A percentile compares a stretch with the other conserved stretches of the same genome.
Evolutionary conservation across 805 yeast species (phyloP).

Genomic region (Metschnikowia similis): DNA sequence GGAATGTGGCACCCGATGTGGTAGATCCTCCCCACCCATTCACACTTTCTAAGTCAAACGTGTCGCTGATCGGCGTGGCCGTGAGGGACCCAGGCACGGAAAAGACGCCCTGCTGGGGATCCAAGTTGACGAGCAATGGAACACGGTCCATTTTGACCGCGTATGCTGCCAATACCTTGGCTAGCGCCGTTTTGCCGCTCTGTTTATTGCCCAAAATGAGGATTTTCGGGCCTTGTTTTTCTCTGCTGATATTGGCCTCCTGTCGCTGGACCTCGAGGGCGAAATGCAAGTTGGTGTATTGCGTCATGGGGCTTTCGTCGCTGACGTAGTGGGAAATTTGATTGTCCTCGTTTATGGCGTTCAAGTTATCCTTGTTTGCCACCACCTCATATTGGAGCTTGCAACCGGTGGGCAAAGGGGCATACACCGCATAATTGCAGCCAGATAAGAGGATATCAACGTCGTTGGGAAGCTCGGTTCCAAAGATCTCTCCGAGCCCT

Average conservation of each 20-base stretch:
- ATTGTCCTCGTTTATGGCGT: slow-evolving; percentile 29
- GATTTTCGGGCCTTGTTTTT: slow-evolving; percentile 52
- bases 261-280: slow-evolving; percentile 58
- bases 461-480: slow-evolving; percentile 83
- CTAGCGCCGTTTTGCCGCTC: slow-evolving; percentile 76
- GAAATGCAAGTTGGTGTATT: slow-evolving; percentile 67
- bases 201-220: slow-evolving; percentile 68
- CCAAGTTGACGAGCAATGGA: slow-evolving; percentile 75
- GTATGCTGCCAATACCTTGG: slow-evolving; percentile 67
- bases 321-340: slow-evolving; percentile 57
- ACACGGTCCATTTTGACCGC: slow-evolving; percentile 63
- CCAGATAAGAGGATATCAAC: slow-evolving; percentile 43
- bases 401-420: slow-evolving; percentile 59
- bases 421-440: slow-evolving; percentile 34
- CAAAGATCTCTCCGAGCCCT: slow-evolving; percentile 88
- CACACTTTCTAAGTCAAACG: slow-evolving; percentile 65
- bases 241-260: slow-evolving; percentile 22
- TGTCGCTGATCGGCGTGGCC: slow-evolving; percentile 79
- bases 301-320: slow-evolving; percentile 65
- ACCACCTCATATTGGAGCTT: slow-evolving; percentile 43
- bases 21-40: slow-evolving; percentile 77
- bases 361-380: slow-evolving; percentile 23
- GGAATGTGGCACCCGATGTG: slow-evolving; percentile 64
- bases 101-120: slow-evolving; percentile 68
- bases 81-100: slow-evolving; percentile 79